A percentile compares a stretch with the other conserved stretches of the same genome.
These are phyloP conservation scores for Penicillium polonicum DNA, from an alignment of 2,329 filamentous ascomycete species.

Conservation along the genomic window DNA sequence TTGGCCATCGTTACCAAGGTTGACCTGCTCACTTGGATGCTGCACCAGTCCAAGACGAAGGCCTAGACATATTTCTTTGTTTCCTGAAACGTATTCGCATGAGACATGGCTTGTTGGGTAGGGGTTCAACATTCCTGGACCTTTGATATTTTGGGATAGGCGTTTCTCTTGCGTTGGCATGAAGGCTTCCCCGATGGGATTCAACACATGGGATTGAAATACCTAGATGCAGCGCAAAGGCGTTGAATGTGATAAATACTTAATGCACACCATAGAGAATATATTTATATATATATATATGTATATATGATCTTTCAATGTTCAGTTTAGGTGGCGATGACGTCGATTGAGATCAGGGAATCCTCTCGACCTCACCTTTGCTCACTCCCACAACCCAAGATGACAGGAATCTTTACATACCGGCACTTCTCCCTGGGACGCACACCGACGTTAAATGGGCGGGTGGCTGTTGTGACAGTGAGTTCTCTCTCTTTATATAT, in stretches of 20 bases:
- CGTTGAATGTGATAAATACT: conserved; percentile 7
- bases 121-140: conserved; percentile 22
- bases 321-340: neutral
- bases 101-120: conserved; percentile 7
- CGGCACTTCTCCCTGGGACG: conserved; percentile 30
- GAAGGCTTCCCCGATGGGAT: conserved; percentile 16
- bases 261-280: conserved; percentile 6
- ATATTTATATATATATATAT: neutral
- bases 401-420: conserved; percentile 30
- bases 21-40: conserved; percentile 87
- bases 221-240: conserved; percentile 13
- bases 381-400: conserved; percentile 8
- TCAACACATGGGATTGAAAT: conserved; percentile 16
- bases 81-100: conserved; percentile 14
- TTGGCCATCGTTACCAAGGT: conserved; percentile 95
- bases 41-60: conserved; percentile 57
- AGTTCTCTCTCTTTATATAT: neutral
- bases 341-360: neutral
- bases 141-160: conserved; percentile 12
- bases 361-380: neutral
- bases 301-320: too few relatives aligned
- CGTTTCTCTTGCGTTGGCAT: conserved; percentile 10
- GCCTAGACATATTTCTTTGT: conserved; percentile 5
- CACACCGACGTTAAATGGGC: conserved; percentile 26
- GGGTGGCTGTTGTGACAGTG: conserved; percentile 34